A percentile compares a stretch with the other conserved stretches of the same genome.
These are phyloP conservation scores for Cardamine resedifolia DNA, from an alignment of 345 rosid species.

Conservation along the genomic window DNA sequence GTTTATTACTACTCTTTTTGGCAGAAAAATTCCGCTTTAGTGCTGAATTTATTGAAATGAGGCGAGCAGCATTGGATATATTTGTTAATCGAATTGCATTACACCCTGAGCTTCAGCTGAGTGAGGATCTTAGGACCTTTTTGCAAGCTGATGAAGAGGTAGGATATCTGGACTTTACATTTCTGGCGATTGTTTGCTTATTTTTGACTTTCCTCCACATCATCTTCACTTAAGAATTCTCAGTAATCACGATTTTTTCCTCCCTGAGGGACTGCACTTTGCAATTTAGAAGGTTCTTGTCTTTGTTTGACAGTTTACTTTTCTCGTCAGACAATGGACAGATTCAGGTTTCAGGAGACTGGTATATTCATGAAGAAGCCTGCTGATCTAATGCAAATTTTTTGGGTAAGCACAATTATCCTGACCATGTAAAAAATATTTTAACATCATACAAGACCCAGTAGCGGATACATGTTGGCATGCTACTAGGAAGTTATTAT, in stretches of 20 bases:
- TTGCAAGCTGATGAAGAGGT: slow-evolving; percentile 99
- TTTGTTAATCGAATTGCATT: slow-evolving; percentile 91
- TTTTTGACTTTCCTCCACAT: slow-evolving; percentile 2
- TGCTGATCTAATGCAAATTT: slow-evolving; percentile 87
- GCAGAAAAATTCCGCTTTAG: slow-evolving; percentile 97
- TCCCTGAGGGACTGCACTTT: neutral
- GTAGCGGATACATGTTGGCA: neutral
- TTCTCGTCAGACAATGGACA: slow-evolving; percentile 84
- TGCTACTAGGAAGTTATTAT: neutral
- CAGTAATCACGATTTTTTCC: neutral
- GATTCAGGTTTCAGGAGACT: slow-evolving; percentile 80
- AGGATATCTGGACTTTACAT: slow-evolving; percentile 16
- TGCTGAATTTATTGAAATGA: slow-evolving; percentile 96
- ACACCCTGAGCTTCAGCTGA: slow-evolving; percentile 81
- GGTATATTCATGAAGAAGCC: slow-evolving; percentile 92
- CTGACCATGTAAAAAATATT: neutral
- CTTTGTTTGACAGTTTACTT: slow-evolving; percentile 27
- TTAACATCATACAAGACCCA: neutral
- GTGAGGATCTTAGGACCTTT: slow-evolving; percentile 93
- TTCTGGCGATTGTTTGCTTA: neutral
- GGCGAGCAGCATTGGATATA: slow-evolving; percentile 83
- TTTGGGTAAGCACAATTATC: slow-evolving; percentile 61
- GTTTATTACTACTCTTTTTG: slow-evolving; percentile 23
- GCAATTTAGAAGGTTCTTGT: neutral
- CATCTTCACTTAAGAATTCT: neutral